A percentile compares a stretch with the other conserved stretches of the same genome.
Evolutionary conservation across 1,139 yeast species (phyloP).

Genomic region (Candida sanyaensis): DNA sequence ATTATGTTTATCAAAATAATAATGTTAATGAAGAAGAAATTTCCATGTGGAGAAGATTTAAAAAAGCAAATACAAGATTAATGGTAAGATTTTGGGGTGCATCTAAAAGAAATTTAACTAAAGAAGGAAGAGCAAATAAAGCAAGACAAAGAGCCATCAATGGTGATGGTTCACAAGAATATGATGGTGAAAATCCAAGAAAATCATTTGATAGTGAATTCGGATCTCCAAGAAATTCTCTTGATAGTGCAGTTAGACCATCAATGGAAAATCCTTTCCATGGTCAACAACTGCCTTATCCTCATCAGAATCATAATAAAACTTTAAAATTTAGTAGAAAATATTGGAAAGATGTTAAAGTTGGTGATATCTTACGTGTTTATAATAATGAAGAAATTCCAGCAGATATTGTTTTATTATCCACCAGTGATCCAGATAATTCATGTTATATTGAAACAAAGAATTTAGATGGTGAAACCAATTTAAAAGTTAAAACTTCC

Average conservation of each 20-base stretch:
- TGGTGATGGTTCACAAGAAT: slow-evolving; percentile 5
- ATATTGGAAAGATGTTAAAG: slow-evolving; percentile 56
- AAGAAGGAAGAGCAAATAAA: slow-evolving; percentile 40
- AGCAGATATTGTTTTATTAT: slow-evolving; percentile 52
- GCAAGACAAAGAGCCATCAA: slow-evolving; percentile 20
- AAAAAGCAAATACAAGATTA: slow-evolving; percentile 46
- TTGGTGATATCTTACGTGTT: slow-evolving; percentile 55
- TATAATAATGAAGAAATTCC: slow-evolving; percentile 61
- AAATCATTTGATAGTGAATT: slow-evolving; percentile 39
- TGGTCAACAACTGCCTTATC: slow-evolving; percentile 9
- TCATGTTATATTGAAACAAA: slow-evolving; percentile 61
- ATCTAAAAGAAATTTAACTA: slow-evolving; percentile 34
- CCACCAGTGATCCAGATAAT: slow-evolving; percentile 56
- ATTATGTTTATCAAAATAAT: slow-evolving; percentile 32
- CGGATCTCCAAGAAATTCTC: slow-evolving; percentile 19
- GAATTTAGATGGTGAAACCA: slow-evolving; percentile 63
- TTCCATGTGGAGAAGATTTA: slow-evolving; percentile 61
- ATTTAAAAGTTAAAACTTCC: slow-evolving; percentile 52
- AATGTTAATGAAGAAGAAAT: slow-evolving; percentile 52
- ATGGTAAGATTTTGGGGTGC: slow-evolving; percentile 30
- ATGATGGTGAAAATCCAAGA: slow-evolving; percentile 18
- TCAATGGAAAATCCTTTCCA: slow-evolving; percentile 26
- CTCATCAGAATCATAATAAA: slow-evolving; percentile 15
- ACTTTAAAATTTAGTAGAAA: slow-evolving; percentile 33
- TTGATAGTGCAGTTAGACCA: slow-evolving; percentile 17